Conservation (phyloP, 2,329 filamentous ascomycete species). For the Penicillium paneum region DNA sequence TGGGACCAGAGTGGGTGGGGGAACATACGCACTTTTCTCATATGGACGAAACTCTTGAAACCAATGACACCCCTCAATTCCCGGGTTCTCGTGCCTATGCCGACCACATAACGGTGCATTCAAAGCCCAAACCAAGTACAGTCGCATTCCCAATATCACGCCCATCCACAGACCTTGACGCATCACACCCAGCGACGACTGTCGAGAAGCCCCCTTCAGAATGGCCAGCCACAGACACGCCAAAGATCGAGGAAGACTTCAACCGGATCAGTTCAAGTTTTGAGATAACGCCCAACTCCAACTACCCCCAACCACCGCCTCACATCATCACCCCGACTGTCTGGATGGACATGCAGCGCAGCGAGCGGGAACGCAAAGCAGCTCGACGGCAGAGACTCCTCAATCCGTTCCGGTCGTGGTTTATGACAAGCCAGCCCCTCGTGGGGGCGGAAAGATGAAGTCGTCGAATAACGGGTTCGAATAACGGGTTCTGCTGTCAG, state of each 20-base stretch:
- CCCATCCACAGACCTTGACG: neutral
- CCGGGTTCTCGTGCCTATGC: neutral
- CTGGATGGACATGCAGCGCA: conserved; percentile 5
- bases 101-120: neutral
- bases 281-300: neutral
- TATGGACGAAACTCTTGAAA: neutral
- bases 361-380: neutral
- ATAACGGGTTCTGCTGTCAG: neutral
- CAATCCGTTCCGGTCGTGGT: conserved; percentile 3
- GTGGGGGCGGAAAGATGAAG: conserved; percentile 1
- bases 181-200: neutral
- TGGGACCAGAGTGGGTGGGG: neutral
- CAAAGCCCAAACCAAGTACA: neutral
- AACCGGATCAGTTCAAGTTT: neutral
- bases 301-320: neutral
- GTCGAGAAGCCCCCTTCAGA: neutral
- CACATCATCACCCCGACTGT: conserved; percentile 4
- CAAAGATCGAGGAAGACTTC: neutral
- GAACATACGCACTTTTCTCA: neutral
- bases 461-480: neutral
- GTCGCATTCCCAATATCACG: neutral
- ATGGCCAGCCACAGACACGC: neutral
- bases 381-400: neutral
- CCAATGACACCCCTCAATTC: neutral
- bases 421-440: neutral